Conservation (phyloP, 495 filamentous ascomycete species). For the Penicillium daleae region DNA sequence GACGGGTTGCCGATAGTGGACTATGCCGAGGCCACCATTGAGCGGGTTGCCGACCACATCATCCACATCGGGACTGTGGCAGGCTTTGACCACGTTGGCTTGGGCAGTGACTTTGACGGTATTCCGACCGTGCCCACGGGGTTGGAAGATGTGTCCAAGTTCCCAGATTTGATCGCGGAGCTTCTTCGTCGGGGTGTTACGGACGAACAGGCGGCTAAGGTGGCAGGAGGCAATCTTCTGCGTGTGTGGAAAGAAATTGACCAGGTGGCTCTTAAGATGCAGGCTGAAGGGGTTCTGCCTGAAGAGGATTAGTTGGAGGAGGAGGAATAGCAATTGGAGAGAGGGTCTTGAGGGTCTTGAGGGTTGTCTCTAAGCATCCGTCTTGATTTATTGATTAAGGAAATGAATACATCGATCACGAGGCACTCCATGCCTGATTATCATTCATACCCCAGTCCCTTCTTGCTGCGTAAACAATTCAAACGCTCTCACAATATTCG, state of each 20-base stretch:
- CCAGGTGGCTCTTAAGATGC: constrained; percentile 63
- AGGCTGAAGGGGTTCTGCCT: constrained; percentile 58
- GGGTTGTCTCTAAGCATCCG: too few species aligned
- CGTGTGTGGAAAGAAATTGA: constrained; percentile 79
- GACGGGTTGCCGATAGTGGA: constrained; percentile 52
- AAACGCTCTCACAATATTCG: constrained; percentile 28
- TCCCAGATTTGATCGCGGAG: constrained; percentile 77
- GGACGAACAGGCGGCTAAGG: constrained; percentile 65
- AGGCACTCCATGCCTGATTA: background rate
- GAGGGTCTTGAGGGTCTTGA: background rate
- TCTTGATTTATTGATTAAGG: background rate
- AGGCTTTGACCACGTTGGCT: constrained; percentile 64
- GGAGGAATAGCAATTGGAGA: background rate
- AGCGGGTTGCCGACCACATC: constrained; percentile 73
- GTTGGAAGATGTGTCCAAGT: constrained; percentile 79
- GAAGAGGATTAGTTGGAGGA: constrained; percentile 58
- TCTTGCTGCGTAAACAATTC: constrained; percentile 8
- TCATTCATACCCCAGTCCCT: background rate
- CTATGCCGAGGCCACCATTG: constrained; percentile 70
- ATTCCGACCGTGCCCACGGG: constrained; percentile 53
- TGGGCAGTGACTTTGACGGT: constrained; percentile 69
- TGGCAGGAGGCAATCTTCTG: constrained; percentile 74
- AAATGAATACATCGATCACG: background rate
- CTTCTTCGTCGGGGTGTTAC: constrained; percentile 68
- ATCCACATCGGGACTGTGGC: constrained; percentile 56